Percentiles rank a stretch among this genome's conserved stretches.
These are phyloP conservation scores for Macrocystidia cucumis DNA, from an alignment of 1,284 basidiomycete species.

Conservation along the genomic window DNA sequence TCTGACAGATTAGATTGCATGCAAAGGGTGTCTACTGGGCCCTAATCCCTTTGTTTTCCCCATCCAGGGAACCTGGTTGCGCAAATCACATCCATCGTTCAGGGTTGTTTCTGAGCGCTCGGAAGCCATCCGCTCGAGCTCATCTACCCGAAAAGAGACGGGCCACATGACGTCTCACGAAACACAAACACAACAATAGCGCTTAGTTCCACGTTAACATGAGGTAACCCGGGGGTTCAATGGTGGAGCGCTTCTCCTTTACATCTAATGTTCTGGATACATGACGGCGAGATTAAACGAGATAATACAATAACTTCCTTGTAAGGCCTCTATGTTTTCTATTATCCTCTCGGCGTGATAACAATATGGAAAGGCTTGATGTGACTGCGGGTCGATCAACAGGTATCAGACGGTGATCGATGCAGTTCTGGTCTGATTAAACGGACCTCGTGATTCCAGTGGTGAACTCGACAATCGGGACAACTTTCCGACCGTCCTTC, in stretches of 20 bases:
- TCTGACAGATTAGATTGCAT: too few relatives aligned
- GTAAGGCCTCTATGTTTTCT: background rate
- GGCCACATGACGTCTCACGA: too few relatives aligned
- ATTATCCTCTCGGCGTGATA: too few relatives aligned
- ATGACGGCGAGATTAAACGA: background rate
- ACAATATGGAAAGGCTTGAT: conserved; percentile 1
- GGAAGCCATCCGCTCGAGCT: too few relatives aligned
- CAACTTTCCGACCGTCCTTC: conserved; percentile 1
- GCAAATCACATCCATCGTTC: too few relatives aligned
- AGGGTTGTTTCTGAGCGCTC: too few relatives aligned
- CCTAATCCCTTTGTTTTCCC: too few relatives aligned
- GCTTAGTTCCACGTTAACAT: too few relatives aligned
- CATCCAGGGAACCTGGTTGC: too few relatives aligned
- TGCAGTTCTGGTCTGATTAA: background rate
- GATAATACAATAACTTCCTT: background rate
- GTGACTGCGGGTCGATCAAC: background rate
- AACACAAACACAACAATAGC: too few relatives aligned
- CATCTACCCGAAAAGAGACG: too few relatives aligned
- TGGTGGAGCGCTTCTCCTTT: background rate
- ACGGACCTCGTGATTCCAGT: conserved; percentile 32
- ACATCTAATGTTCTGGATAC: background rate
- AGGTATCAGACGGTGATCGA: background rate
- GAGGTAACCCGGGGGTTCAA: background rate
- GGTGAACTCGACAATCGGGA: conserved; percentile 24
- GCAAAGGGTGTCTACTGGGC: too few relatives aligned